Evolutionary conservation across 2,329 filamentous ascomycete species (phyloP).

Genomic region (Neonectria coccinea): DNA sequence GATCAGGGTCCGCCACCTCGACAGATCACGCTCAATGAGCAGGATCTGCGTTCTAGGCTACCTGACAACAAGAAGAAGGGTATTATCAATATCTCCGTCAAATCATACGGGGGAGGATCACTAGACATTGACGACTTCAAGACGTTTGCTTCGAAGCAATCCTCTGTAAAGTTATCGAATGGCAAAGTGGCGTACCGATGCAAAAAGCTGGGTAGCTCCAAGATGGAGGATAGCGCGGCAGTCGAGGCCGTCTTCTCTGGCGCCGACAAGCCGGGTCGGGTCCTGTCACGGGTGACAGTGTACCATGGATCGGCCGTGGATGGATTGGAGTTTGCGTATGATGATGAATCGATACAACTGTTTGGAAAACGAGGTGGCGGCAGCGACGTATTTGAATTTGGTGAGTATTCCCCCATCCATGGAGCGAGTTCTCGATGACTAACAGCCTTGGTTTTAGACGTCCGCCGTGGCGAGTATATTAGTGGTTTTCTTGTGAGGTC

Average conservation of each 20-base stretch:
- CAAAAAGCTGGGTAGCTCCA: slow-evolving; percentile 77
- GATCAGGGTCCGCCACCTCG: slow-evolving; percentile 73
- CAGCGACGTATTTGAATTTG: slow-evolving; percentile 81
- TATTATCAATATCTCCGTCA: slow-evolving; percentile 77
- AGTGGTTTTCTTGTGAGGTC: slow-evolving; percentile 87
- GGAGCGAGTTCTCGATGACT: slow-evolving; percentile 18
- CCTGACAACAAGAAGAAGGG: slow-evolving; percentile 79
- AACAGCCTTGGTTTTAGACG: slow-evolving; percentile 68
- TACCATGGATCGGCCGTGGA: slow-evolving; percentile 83
- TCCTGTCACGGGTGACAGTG: slow-evolving; percentile 79
- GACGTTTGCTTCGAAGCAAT: slow-evolving; percentile 76
- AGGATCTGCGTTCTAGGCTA: slow-evolving; percentile 76
- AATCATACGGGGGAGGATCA: slow-evolving; percentile 79
- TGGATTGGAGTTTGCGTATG: slow-evolving; percentile 92
- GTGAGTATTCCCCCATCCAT: slow-evolving; percentile 59
- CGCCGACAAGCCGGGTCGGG: slow-evolving; percentile 73
- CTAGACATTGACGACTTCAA: slow-evolving; percentile 83
- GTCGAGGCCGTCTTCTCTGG: slow-evolving; percentile 82
- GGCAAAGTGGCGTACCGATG: slow-evolving; percentile 79
- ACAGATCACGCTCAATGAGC: slow-evolving; percentile 80
- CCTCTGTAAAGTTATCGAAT: slow-evolving; percentile 78
- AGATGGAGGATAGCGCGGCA: slow-evolving; percentile 75
- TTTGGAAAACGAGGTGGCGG: slow-evolving; percentile 83
- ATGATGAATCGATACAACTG: slow-evolving; percentile 84
- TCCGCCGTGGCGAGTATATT: slow-evolving; percentile 85